Base-by-base conservation (phyloP, 1,139 yeast species). In the Zygoascus sp. region DNA sequence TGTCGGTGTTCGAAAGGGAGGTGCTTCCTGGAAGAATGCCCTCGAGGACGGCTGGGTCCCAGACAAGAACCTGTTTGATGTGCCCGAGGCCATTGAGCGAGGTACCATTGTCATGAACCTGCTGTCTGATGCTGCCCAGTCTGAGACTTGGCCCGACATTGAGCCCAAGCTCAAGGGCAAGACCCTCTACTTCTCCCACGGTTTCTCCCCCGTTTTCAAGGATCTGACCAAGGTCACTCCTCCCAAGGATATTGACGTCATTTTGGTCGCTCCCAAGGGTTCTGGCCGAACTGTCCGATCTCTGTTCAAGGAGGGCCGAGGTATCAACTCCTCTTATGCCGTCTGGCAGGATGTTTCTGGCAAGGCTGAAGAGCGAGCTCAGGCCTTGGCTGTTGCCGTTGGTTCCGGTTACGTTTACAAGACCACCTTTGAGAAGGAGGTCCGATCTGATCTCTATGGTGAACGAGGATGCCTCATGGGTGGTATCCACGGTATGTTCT, bases 381-480 rank as follows among this genome's bases (percentile, higher is more conserved):
- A 89, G 75, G 98, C 98, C 63, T 76, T 92, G 68, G 97, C 98
- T 61, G 96, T 92, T 65, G 98, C 97, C 71, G 88, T 92, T 68
- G 98, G 98, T 73, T 90, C 97, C 57, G 98, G 98, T 75, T 92
- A 92, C 85, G 96, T 92, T 63, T 92, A 92, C 89, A 89, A 92
- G 79, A 92, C 98, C 77, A 92, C 98, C 60, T 94, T 94, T 69
- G 96, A 94, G 79, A 88, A 85, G 78, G 98, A 92, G 78, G 98
- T 92, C 69, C 88, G 86, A 89, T 90, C 97, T 59, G 98, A 92
- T 74, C 81, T 92, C 70, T 92, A 92, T 78, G 98, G 98, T 77
- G 98, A 92, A 81, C 89, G 98, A 81, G 98, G 98, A 69, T 90
- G 97, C 78, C 81, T 92, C 66, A 92, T 92, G 98, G 98, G 98